Evolutionary conservation across 768 basidiomycete genomes (phyloP).

Genomic region (Postia placenta): DNA sequence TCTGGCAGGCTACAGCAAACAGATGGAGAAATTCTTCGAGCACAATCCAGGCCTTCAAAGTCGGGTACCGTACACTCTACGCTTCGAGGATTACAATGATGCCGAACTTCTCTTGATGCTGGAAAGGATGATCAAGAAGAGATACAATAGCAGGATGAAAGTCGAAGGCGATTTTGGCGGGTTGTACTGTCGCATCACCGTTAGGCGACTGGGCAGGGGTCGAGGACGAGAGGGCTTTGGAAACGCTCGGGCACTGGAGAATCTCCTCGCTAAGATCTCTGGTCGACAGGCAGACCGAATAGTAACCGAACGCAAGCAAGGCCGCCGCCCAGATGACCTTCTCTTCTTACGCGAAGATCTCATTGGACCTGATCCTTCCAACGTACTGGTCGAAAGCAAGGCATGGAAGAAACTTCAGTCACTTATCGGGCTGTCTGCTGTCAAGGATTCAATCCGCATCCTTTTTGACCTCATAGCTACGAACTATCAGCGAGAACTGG

Average conservation of each 20-base stretch:
- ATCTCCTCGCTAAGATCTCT: constrained; percentile 38
- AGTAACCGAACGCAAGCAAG: constrained; percentile 32
- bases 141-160: constrained; percentile 43
- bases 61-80: constrained; percentile 57
- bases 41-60: constrained; percentile 66
- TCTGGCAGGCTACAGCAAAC: constrained; percentile 61
- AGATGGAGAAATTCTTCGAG: constrained; percentile 77
- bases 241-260: constrained; percentile 58
- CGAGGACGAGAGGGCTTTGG: constrained; percentile 58
- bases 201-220: constrained; percentile 57
- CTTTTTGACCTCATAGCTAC: constrained; percentile 40
- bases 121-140: constrained; percentile 38
- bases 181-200: constrained; percentile 47
- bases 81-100: constrained; percentile 59
- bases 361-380: constrained; percentile 59
- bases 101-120: constrained; percentile 52
- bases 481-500: constrained; percentile 57
- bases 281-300: constrained; percentile 52
- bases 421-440: constrained; percentile 48
- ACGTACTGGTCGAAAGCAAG: constrained; percentile 36
- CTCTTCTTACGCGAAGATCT: constrained; percentile 47
- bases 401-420: constrained; percentile 48
- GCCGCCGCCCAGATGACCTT: constrained; percentile 41
- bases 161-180: constrained; percentile 47
- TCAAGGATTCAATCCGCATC: constrained; percentile 48